Base-by-base conservation (phyloP, 1,139 yeast species). In the Suhomyces maxii region DNA sequence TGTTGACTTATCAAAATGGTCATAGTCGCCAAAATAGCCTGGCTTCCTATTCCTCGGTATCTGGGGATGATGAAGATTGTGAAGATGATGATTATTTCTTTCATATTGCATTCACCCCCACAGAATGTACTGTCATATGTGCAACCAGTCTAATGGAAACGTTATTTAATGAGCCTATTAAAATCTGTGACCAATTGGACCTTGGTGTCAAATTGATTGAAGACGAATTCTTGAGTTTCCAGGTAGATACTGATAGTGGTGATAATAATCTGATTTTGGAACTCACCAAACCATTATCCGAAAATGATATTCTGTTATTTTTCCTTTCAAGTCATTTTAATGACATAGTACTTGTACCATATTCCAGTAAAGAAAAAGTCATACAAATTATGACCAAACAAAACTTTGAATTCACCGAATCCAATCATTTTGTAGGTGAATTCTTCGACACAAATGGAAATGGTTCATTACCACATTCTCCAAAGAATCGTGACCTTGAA, bases 261-360 rank as follows among this genome's bases (percentile, higher is more conserved):
- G 82, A 70, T 54, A 64, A 75, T 47, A 82, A 83, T 34, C 67
- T 77, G 36, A 83, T 84, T 8, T 60, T 84, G 44, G 80, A 80
- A 48, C 65, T 84, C 30, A 82, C 87, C 1, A 72, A 75, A 42
- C 90, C 90, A 3, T 65, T 84, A 18, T 77, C 86, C 0, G 71
- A 73, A 34, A 81, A 82, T 43, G 73, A 73, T 12, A 81, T 84
- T 33, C 74, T 89, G 3, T 68, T 84, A 32, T 83, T 83, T 58
- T 84, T 84, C 62, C 63, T 84, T 36, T 79, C 85, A 11, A 82
- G 85, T 36, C 86, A 84, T 63, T 83, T 82, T 56, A 77, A 84
- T 43, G 87, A 84, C 61, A 79, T 82, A 41, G 86, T 84, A n/a
- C 67, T 84, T 36, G 75, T 84, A 13, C 89, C 90, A 0, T 61